These are phyloP conservation scores for Zymoseptoria crescenta DNA, from an alignment of 2,329 filamentous ascomycete species.

Conservation along the genomic window DNA sequence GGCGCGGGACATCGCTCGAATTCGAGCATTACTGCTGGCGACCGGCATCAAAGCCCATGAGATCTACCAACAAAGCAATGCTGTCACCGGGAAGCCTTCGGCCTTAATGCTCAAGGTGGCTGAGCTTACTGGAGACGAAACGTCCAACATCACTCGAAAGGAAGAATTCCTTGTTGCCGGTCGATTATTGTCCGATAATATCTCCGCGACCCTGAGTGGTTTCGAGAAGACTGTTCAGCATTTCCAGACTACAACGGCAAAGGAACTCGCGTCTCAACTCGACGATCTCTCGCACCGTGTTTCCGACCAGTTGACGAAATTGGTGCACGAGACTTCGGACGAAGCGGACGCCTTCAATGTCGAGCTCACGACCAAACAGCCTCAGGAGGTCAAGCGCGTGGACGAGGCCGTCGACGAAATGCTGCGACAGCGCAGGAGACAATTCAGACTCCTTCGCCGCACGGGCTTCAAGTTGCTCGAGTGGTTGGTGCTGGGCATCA, in stretches of 20 bases:
- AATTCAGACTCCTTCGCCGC: conserved; percentile 67
- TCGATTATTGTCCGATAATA: conserved; percentile 43
- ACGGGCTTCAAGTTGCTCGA: conserved; percentile 76
- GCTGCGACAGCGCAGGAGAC: conserved; percentile 63
- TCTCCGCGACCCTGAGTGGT: conserved; percentile 32
- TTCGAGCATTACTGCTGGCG: conserved; percentile 66
- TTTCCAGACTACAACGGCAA: conserved; percentile 42
- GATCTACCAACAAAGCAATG: conserved; percentile 59
- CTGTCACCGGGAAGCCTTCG: conserved; percentile 29
- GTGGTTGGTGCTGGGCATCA: conserved; percentile 77
- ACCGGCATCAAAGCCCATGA: conserved; percentile 87
- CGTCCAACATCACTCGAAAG: conserved; percentile 42
- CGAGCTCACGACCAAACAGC: conserved; percentile 67
- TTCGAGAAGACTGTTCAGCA: conserved; percentile 43
- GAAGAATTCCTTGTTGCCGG: conserved; percentile 49
- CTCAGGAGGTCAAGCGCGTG: conserved; percentile 71
- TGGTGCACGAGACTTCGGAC: conserved; percentile 63
- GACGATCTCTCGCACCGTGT: conserved; percentile 40
- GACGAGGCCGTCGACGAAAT: conserved; percentile 64
- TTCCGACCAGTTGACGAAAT: conserved; percentile 45
- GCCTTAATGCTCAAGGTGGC: conserved; percentile 33
- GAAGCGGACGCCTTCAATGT: conserved; percentile 71
- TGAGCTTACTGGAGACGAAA: conserved; percentile 30
- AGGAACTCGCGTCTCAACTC: conserved; percentile 38
- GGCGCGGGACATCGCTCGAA: conserved; percentile 70